These are phyloP conservation scores for Diaporthe aspalathi DNA, from an alignment of 2,329 filamentous ascomycete species.

Conservation along the genomic window DNA sequence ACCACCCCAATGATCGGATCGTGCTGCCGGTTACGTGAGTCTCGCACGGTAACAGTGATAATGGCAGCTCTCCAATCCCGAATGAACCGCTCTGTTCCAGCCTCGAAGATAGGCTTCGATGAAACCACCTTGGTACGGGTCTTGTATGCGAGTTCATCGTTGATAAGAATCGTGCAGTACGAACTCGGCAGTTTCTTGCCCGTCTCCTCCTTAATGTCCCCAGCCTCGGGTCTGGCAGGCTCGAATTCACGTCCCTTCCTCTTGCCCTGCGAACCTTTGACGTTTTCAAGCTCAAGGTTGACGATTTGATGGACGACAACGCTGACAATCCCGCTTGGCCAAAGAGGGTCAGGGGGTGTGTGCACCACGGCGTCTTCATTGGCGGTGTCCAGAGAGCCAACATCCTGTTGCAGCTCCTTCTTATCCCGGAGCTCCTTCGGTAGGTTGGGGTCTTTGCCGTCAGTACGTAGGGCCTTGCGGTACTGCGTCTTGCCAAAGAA, in stretches of 20 bases:
- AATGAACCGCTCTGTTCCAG: slow-evolving; percentile 91
- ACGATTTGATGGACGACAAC: slow-evolving; percentile 94
- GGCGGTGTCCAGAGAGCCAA: slow-evolving; percentile 77
- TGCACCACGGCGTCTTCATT: slow-evolving; percentile 87
- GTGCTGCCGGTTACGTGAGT: slow-evolving; percentile 89
- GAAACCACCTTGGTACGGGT: slow-evolving; percentile 95
- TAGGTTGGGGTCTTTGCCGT: slow-evolving; percentile 84
- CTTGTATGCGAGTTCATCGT: slow-evolving; percentile 89
- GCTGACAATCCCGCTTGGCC: slow-evolving; percentile 90
- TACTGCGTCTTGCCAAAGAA: slow-evolving; percentile 94
- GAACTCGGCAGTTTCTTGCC: slow-evolving; percentile 84
- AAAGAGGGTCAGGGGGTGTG: slow-evolving; percentile 94
- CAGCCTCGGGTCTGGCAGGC: slow-evolving; percentile 82
- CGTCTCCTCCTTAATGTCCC: slow-evolving; percentile 88
- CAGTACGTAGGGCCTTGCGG: slow-evolving; percentile 83
- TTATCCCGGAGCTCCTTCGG: slow-evolving; percentile 79
- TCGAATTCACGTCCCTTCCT: slow-evolving; percentile 89
- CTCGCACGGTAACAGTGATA: slow-evolving; percentile 87
- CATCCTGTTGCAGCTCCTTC: slow-evolving; percentile 86
- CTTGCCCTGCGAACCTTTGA: slow-evolving; percentile 85
- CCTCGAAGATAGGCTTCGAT: slow-evolving; percentile 96
- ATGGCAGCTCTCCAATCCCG: slow-evolving; percentile 92
- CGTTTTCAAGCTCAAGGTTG: slow-evolving; percentile 90
- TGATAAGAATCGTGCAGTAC: slow-evolving; percentile 92
- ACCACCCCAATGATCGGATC: slow-evolving; percentile 95